These are phyloP conservation scores for Setomelanomma holmii DNA, from an alignment of 2,329 filamentous ascomycete species.

Conservation along the genomic window DNA sequence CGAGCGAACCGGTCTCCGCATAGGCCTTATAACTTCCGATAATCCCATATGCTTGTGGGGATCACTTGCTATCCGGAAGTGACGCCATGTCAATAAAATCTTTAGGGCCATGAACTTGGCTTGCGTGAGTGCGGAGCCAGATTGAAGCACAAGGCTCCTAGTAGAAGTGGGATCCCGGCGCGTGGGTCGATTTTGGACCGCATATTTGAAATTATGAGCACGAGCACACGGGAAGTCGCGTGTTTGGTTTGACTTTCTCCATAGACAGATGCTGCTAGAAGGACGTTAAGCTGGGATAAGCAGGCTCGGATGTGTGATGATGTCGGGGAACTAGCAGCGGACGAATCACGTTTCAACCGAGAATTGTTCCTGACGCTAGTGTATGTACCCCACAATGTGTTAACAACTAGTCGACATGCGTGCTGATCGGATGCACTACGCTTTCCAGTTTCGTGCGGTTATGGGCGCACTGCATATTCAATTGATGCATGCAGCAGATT, in stretches of 20 bases:
- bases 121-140: too few relatives aligned
- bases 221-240: too few relatives aligned
- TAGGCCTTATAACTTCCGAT: neutral
- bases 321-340: neutral
- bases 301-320: neutral
- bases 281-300: neutral
- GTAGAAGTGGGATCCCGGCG: neutral
- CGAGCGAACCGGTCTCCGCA: neutral
- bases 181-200: neutral
- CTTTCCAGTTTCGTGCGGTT: neutral
- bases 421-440: neutral
- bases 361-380: neutral
- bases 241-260: too few relatives aligned
- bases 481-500: neutral
- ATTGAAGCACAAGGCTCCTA: too few relatives aligned
- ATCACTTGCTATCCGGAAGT: neutral
- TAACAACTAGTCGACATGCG: neutral
- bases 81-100: neutral
- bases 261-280: too few relatives aligned
- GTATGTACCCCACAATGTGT: neutral
- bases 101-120: neutral
- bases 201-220: too few relatives aligned
- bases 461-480: too few relatives aligned
- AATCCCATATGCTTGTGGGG: neutral
- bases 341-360: constrained; percentile 5